Evolutionary conservation across 306 rosid genomes (phyloP).

Genomic region (Luffa acutangula): DNA sequence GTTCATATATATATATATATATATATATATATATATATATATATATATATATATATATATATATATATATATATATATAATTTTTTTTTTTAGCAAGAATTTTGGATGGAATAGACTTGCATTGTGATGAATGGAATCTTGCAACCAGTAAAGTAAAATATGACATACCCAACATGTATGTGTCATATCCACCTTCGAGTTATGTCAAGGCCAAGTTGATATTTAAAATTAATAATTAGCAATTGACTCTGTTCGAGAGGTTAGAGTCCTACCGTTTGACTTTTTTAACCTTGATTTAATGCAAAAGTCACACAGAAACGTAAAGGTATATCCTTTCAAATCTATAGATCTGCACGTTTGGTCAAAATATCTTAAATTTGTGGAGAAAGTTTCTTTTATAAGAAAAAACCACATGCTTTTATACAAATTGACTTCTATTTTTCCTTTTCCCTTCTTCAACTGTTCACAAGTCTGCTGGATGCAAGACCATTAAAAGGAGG

Average conservation of each 20-base stretch:
- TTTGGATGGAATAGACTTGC: too few species aligned
- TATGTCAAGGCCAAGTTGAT: too few species aligned
- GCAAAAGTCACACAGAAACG: background rate
- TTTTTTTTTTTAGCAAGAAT: too few species aligned
- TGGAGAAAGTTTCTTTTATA: background rate
- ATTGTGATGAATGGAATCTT: too few species aligned
- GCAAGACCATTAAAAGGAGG: background rate
- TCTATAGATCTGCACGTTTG: background rate
- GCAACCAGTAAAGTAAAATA: too few species aligned
- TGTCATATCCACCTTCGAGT: too few species aligned
- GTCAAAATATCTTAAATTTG: background rate
- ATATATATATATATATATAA: too few species aligned
- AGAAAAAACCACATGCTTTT: background rate
- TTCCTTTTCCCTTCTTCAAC: background rate
- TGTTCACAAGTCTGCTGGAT: background rate
- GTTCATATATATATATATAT: too few species aligned
- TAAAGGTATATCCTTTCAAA: background rate
- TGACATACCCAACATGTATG: too few species aligned
- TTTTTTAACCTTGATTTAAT: background rate
- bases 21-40: too few species aligned
- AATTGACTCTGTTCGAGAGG: background rate
- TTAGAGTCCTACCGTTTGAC: background rate
- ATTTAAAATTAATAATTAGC: background rate
- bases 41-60: too few species aligned
- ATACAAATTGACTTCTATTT: background rate